These are phyloP conservation scores for Calonectria multiphialidica DNA, from an alignment of 2,329 filamentous ascomycete species.

Conservation along the genomic window DNA sequence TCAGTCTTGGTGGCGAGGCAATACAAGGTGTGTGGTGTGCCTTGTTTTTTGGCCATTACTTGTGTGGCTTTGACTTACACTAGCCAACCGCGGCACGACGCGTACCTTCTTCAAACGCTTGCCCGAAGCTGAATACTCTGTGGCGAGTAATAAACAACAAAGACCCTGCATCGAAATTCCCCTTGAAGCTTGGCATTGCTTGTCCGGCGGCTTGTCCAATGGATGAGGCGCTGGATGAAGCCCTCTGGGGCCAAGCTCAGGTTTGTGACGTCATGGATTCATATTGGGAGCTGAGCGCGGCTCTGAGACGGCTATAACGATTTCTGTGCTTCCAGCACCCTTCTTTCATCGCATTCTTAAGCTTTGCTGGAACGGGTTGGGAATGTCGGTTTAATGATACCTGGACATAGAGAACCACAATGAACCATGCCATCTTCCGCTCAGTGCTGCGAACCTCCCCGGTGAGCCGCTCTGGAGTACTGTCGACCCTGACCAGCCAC, in stretches of 20 bases:
- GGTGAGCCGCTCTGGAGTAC: conserved; percentile 14
- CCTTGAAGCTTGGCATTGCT: background rate
- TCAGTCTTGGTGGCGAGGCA: too few species aligned
- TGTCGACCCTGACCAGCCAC: conserved; percentile 13
- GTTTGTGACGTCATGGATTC: conserved; percentile 27
- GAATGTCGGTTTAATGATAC: background rate
- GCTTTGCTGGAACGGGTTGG: background rate
- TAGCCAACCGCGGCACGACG: background rate
- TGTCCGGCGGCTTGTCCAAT: conserved; percentile 14
- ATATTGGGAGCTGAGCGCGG: background rate
- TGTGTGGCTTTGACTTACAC: background rate
- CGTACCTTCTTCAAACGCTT: background rate
- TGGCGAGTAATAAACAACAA: background rate
- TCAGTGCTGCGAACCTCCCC: conserved; percentile 32
- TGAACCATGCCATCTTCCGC: conserved; percentile 37
- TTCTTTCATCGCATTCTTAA: background rate
- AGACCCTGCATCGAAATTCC: background rate
- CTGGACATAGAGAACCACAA: conserved; percentile 17
- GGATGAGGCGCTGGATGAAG: conserved; percentile 9
- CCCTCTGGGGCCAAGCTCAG: conserved; percentile 9
- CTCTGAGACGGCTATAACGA: background rate
- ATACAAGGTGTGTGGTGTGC: too few species aligned
- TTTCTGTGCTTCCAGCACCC: background rate
- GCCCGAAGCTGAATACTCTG: background rate
- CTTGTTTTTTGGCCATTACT: background rate